phyloP scores from a whole-genome alignment of 2,329 filamentous ascomycete species.

The Xylaria digitata region DNA sequence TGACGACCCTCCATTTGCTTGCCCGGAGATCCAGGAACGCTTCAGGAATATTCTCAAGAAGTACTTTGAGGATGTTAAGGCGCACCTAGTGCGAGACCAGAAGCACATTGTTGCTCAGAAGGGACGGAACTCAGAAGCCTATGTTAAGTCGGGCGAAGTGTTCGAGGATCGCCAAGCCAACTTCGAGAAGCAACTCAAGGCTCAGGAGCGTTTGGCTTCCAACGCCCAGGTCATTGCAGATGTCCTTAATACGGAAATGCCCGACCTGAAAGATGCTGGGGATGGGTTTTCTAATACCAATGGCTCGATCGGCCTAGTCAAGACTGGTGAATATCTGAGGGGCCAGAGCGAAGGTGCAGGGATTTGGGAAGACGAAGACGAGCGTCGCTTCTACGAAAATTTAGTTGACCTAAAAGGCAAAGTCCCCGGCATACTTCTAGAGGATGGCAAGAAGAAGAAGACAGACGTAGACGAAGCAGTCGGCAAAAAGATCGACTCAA shows the following conservation, averaged over 20 bases:
- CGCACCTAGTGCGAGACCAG: slow-evolving; percentile 89
- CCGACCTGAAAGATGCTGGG: slow-evolving; percentile 87
- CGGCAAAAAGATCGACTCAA: slow-evolving; percentile 75
- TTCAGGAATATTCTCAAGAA: slow-evolving; percentile 87
- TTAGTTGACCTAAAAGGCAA: slow-evolving; percentile 94
- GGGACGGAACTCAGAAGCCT: slow-evolving; percentile 95
- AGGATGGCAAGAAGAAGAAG: slow-evolving; percentile 96
- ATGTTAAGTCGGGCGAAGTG: slow-evolving; percentile 97
- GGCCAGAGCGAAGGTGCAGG: slow-evolving; percentile 90
- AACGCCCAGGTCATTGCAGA: slow-evolving; percentile 95
- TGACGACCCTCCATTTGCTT: slow-evolving; percentile 78
- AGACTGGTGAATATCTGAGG: slow-evolving; percentile 90
- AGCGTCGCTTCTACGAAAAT: slow-evolving; percentile 98
- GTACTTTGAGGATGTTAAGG: slow-evolving; percentile 94
- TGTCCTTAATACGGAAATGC: slow-evolving; percentile 90
- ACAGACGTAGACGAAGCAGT: slow-evolving; percentile 81
- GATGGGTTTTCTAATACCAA: slow-evolving; percentile 72
- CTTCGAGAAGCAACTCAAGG: slow-evolving; percentile 92
- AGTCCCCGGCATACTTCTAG: slow-evolving; percentile 90
- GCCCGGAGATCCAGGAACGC: slow-evolving; percentile 81
- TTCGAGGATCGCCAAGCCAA: slow-evolving; percentile 97
- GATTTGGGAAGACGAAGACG: slow-evolving; percentile 99
- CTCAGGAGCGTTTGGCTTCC: slow-evolving; percentile 87
- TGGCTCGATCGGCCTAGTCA: slow-evolving; percentile 90
- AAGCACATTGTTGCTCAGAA: slow-evolving; percentile 88